Evolutionary conservation across 192 early-diverging fungal genomes (phyloP).

Genomic region (Podochytrium sp.): DNA sequence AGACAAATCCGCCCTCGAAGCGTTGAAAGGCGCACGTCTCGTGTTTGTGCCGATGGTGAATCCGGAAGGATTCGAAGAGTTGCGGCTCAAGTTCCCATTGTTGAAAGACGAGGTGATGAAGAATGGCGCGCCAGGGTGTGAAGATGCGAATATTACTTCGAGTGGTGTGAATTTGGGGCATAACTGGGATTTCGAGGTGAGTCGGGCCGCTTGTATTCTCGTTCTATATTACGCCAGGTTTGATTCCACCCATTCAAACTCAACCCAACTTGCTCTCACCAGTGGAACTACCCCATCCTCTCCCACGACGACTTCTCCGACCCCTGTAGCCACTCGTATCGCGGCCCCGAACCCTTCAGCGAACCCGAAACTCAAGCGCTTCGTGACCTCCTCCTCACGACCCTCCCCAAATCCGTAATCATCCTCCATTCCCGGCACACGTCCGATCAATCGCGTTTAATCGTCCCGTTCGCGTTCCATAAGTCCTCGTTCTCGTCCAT

Average conservation of each 20-base stretch:
- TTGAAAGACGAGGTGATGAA: conserved; percentile 19
- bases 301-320: conserved; percentile 24
- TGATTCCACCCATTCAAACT: not conserved
- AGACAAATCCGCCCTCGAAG: not conserved
- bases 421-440: conserved; percentile 27
- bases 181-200: conserved; percentile 37
- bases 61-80: conserved; percentile 32
- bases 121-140: conserved; percentile 19
- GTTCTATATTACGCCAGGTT: not conserved
- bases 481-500: conserved; percentile 26
- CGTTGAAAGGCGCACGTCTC: not conserved
- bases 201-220: not conserved
- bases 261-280: not conserved
- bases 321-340: conserved; percentile 25
- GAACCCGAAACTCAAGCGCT: conserved; percentile 36
- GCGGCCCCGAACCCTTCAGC: conserved; percentile 28
- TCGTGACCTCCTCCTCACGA: conserved; percentile 20
- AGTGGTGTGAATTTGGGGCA: conserved; percentile 34
- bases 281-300: conserved; percentile 27
- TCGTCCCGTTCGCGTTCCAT: conserved; percentile 37
- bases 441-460: conserved; percentile 15
- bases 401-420: conserved; percentile 20
- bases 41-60: conserved; percentile 35
- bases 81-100: conserved; percentile 16
- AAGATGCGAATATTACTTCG: not conserved